Conservation (phyloP, 2,329 filamentous ascomycete species). For the Penicillium sp. region DNA sequence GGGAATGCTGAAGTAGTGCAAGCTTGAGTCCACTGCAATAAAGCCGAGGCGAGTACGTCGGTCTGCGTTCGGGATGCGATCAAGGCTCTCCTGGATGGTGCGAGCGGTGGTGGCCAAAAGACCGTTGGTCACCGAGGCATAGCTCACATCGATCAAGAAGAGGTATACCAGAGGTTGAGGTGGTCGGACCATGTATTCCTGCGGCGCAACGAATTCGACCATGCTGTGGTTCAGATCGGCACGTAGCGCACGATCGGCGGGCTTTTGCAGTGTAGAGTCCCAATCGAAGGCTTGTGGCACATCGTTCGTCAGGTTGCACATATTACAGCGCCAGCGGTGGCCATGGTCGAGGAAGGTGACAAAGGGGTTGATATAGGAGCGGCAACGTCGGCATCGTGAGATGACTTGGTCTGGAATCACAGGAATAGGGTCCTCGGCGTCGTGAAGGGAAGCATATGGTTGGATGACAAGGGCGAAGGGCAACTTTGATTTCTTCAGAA, state of each 20-base stretch:
- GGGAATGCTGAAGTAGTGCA: conserved; percentile 93
- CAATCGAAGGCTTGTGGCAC: conserved; percentile 99
- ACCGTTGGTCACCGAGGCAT: conserved; percentile 77
- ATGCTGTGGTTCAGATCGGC: conserved; percentile 92
- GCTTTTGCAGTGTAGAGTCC: conserved; percentile 86
- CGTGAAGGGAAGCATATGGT: conserved; percentile 85
- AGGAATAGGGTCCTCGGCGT: conserved; percentile 81
- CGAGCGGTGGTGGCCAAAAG: conserved; percentile 84
- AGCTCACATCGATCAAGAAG: conserved; percentile 92
- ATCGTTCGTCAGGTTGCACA: conserved; percentile 98
- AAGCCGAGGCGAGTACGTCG: conserved; percentile 86
- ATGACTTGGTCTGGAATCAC: conserved; percentile 96
- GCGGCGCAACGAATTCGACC: conserved; percentile 92
- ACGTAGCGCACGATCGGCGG: conserved; percentile 82
- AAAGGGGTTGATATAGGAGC: conserved; percentile 96
- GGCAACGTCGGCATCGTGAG: conserved; percentile 85
- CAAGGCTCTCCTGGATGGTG: conserved; percentile 88
- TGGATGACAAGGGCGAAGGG: conserved; percentile 94
- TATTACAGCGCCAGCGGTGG: conserved; percentile 97
- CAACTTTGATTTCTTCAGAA: conserved; percentile 92
- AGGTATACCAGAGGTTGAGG: conserved; percentile 92
- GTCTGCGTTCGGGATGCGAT: conserved; percentile 96
- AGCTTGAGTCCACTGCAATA: conserved; percentile 83
- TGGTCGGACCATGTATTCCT: conserved; percentile 98
- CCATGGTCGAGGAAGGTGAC: conserved; percentile 94